Evolutionary conservation across 768 basidiomycete genomes (phyloP), one percentile per base, ranked within the genome.

Genomic region (Rhodotorula sphaerocarpa): DNA sequence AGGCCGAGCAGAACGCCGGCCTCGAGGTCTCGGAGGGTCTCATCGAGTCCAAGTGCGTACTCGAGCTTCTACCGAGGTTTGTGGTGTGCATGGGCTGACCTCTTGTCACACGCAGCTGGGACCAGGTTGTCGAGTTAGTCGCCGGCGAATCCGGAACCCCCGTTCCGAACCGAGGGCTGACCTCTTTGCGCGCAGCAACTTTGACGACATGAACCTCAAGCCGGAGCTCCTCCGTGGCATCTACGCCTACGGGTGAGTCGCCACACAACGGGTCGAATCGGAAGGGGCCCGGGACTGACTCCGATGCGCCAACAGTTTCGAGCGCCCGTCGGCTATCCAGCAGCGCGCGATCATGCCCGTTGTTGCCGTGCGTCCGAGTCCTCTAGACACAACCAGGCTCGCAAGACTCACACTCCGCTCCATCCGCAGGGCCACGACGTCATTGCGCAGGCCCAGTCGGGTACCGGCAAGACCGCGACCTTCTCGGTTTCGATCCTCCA

Each of bases 401-500:
- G 20, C 3, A 21, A 11, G 18, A 0, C 44, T 21, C 18, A 21
- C 20, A 2, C 21, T 18, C 5, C 12, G n/a, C 12, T 48, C 12
- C 18, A 4, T 25, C 5, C 14, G 15, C 87, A 89, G 79, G 89
- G 89, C 33, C 85, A 92, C 69, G 93, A 97, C 81, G 93, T 96
- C 64, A 96, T 99, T 75, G 93, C 93, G 41, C 93, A 96, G 79
- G 93, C 93, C 46, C 93, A 97, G 79, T 95, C 92, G 39, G 93
- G 93, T 75, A 96, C 93, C 42, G 93, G 93, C 82, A 99, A 97
- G 88, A 99, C 93, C 15, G 93, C 93, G 10, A 95, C 93, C 25
- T 96, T 96, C 79, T 92, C 91, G 70, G 95, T 99, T 75, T 88
- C 92, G 70, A 90, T 95, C 76, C 84, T 99, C 56, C 93, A 99